Conservation (phyloP, 2,329 filamentous ascomycete genomes). For the Pseudocercospora ulei region DNA sequence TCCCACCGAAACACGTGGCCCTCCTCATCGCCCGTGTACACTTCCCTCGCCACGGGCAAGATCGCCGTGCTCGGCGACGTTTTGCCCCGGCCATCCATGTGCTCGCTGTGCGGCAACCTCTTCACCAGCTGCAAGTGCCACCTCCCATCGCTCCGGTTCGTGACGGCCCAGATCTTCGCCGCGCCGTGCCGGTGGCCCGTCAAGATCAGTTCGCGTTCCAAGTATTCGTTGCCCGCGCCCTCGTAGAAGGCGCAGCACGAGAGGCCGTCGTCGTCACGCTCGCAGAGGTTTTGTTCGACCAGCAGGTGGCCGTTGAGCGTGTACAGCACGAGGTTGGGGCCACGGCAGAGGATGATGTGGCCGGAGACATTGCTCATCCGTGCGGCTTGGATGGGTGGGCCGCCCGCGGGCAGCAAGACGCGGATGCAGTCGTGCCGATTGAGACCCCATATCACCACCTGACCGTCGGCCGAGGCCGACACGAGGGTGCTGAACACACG, state of each 20-base stretch:
- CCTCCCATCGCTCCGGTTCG: conserved; percentile 47
- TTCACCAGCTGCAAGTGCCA: conserved; percentile 74
- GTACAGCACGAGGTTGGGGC: conserved; percentile 64
- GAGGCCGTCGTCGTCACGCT: conserved; percentile 56
- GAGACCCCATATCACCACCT: conserved; percentile 84
- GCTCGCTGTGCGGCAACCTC: conserved; percentile 53
- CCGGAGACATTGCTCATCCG: conserved; percentile 84
- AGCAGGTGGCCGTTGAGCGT: conserved; percentile 79
- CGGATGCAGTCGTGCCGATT: conserved; percentile 76
- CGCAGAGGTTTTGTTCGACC: conserved; percentile 71
- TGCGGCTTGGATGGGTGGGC: conserved; percentile 57
- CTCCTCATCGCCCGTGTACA: conserved; percentile 91
- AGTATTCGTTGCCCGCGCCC: conserved; percentile 80
- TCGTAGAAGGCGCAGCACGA: conserved; percentile 86
- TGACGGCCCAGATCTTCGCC: conserved; percentile 62
- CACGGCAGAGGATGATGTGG: conserved; percentile 75
- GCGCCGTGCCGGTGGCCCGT: conserved; percentile 77
- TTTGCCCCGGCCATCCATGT: conserved; percentile 60
- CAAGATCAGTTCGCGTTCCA: conserved; percentile 75
- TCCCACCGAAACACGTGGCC: conserved; percentile 56
- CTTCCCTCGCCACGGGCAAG: conserved; percentile 65
- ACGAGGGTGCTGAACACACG: conserved; percentile 81
- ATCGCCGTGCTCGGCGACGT: conserved; percentile 74
- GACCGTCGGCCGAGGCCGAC: conserved; percentile 70
- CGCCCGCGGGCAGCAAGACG: conserved; percentile 44